Conservation (phyloP, 2,329 filamentous ascomycete genomes). For the Cytospora mali region DNA sequence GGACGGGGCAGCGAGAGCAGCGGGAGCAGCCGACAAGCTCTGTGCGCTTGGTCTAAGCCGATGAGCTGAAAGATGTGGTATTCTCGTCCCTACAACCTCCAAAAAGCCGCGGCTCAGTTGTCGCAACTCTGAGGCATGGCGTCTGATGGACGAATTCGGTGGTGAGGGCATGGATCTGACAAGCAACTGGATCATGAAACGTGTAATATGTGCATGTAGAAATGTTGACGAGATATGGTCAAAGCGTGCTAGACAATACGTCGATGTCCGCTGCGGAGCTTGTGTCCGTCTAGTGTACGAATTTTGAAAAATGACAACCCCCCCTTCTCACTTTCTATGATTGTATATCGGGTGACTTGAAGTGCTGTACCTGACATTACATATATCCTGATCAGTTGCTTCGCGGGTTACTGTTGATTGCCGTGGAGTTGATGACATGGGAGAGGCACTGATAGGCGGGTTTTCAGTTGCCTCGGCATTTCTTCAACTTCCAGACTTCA, state of each 20-base stretch:
- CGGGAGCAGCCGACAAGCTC: not conserved
- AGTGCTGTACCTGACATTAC: not conserved
- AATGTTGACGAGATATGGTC: constrained; percentile 7
- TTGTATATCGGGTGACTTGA: not conserved
- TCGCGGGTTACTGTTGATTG: not conserved
- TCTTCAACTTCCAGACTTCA: constrained; percentile 18
- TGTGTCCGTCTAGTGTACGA: constrained; percentile 22
- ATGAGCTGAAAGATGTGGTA: not conserved
- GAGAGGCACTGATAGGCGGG: not conserved
- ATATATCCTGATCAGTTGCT: not conserved
- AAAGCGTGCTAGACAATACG: constrained; percentile 4
- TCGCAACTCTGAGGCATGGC: not conserved
- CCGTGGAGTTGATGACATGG: constrained; percentile 17
- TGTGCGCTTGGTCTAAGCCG: not conserved
- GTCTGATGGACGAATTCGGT: not conserved
- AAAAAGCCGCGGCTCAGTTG: not conserved
- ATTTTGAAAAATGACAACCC: constrained; percentile 14
- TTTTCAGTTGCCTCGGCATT: constrained; percentile 23
- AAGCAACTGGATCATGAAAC: not conserved
- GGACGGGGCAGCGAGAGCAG: not conserved
- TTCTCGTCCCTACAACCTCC: not conserved
- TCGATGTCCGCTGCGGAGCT: constrained; percentile 7
- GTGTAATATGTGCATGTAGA: constrained; percentile 21
- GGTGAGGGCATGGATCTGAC: not conserved
- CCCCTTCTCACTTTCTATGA: not conserved